Conservation (phyloP, 129 eudicot species). For the Ambrosia artemisiifolia region DNA sequence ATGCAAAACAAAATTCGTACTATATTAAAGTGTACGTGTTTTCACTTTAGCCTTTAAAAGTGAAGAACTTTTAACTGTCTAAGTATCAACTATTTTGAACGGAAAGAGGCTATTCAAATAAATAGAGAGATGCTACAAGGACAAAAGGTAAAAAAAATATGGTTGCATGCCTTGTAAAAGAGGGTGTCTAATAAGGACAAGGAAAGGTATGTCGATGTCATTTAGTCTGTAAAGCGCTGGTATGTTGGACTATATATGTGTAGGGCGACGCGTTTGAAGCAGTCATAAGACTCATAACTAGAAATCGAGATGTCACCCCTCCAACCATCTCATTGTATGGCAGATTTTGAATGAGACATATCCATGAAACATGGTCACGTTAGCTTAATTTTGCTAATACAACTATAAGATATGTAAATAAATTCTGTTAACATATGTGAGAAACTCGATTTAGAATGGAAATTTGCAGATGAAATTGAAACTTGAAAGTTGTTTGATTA, state of each 20-base stretch:
- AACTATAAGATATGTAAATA: neutral
- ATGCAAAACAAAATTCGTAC: no score
- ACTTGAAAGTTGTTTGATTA: no score
- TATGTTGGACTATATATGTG: neutral
- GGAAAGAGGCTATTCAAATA: no score
- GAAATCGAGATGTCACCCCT: neutral
- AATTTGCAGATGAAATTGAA: no score
- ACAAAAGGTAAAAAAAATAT: neutral
- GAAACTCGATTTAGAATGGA: no score
- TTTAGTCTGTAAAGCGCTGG: neutral
- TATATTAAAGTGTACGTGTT: no score
- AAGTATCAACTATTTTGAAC: no score
- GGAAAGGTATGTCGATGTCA: neutral
- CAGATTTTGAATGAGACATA: neutral
- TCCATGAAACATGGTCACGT: neutral
- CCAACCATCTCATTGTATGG: neutral
- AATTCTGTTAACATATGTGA: no score
- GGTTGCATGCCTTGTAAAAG: neutral
- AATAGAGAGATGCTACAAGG: no score
- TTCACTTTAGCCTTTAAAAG: no score
- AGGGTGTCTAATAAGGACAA: constrained; percentile 1
- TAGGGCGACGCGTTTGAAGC: neutral
- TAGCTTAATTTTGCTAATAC: neutral
- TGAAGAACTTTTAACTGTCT: no score
- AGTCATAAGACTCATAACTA: neutral